Evolutionary conservation across 2,329 filamentous ascomycete species (phyloP), one percentile per base, ranked within the genome.

Genomic region (Fusarium longipes): DNA sequence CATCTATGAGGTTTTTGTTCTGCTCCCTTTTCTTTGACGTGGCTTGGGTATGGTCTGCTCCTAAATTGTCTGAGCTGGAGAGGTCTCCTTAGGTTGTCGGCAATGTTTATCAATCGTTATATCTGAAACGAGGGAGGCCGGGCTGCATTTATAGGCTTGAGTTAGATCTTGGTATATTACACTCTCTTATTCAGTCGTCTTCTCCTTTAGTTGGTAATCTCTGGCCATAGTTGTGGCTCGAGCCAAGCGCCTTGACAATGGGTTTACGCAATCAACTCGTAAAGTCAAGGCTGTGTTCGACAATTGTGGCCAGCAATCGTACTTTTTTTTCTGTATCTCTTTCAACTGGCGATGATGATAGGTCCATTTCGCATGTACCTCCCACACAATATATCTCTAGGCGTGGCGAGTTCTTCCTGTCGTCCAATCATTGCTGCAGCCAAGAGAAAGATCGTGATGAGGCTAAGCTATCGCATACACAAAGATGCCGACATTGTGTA

Each of bases 11-110:
- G 30, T 20, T 11, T 17, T 30, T 44, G 27, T 29, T 48, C 33
- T 39, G 29, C n/a, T 44, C 36, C 47, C 10, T 49, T 54, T 54
- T 18, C 29, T 30, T 33, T 20, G 14, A 22, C 22, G 25, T 33
- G 29, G 20, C 35, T 11, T 36, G 18, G 6, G 18, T 38, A 44
- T 43, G 36, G 25, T 18, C 27, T 45, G 35, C 30, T 51, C 33
- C 43, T 30, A 60, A 35, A 60, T 35, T 65, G 62, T 42, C 22
- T 36, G 54, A 54, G 61, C 18, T 24, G 20, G 15, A 38, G 38
- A 8, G 27, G 10, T 27, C 32, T 54, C 25, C 24, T 27, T 55
- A n/a, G n/a, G n/a, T n/a, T 61, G 20, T 42, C 45, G 48, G 24
- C 22, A 39, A 30, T 32, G 25, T 29, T 22, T 36, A 25, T 24